Conservation (phyloP, 2,329 filamentous ascomycete genomes). For the Xylogone sp. region DNA sequence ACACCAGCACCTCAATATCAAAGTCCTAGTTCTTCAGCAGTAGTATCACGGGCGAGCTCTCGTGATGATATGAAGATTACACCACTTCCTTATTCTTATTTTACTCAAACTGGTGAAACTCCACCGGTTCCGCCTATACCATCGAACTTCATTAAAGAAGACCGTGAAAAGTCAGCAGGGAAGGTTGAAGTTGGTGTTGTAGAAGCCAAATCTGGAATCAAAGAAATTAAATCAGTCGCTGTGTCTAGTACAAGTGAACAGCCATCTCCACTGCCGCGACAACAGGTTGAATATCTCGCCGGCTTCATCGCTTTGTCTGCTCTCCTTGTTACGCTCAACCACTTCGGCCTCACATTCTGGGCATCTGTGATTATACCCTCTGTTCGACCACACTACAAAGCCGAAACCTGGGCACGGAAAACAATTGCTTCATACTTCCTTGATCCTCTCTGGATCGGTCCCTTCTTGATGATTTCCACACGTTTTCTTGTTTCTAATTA, state of each 20-base stretch:
- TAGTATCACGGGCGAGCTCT: constrained; percentile 3
- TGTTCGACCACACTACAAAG: constrained; percentile 32
- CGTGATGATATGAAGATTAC: constrained; percentile 1
- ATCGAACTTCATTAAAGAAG: not conserved
- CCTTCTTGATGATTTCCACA: constrained; percentile 44
- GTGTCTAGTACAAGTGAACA: not conserved
- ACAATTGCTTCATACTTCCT: constrained; percentile 39
- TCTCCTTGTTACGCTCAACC: constrained; percentile 39
- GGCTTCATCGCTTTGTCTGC: constrained; percentile 40
- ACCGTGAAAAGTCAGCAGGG: not conserved
- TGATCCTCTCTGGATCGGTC: constrained; percentile 43
- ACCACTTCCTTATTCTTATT: not conserved
- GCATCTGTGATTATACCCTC: constrained; percentile 33
- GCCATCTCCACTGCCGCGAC: constrained; percentile 6
- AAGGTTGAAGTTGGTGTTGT: not conserved
- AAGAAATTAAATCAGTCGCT: constrained; percentile 25
- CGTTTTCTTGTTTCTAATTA: constrained; percentile 40
- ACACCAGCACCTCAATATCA: constrained; percentile 7
- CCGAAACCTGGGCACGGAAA: constrained; percentile 36
- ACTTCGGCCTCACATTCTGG: constrained; percentile 41
- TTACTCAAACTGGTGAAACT: not conserved
- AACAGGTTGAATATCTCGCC: constrained; percentile 41
- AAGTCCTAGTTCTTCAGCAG: not conserved
- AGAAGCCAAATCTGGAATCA: constrained; percentile 17
- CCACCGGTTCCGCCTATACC: not conserved